Evolutionary conservation across 257 asterid genomes (phyloP), one percentile per base, ranked within the genome.

Genomic region (Salvia hispanica): DNA sequence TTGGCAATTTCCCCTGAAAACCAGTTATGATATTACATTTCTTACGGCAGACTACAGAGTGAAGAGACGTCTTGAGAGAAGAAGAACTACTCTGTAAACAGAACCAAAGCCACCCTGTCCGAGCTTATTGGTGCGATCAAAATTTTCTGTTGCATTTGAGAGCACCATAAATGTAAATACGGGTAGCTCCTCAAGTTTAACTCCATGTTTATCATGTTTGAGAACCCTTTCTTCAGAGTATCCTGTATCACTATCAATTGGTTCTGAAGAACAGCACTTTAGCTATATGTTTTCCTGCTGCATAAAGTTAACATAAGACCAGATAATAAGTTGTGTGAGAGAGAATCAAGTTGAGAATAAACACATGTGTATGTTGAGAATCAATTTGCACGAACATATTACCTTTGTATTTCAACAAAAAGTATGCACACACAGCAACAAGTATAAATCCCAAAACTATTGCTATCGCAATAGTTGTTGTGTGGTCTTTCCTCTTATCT

Each of bases 51-150:
- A 7, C 2, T 14, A n/a, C 9, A 3, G 8, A 34, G 6, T 34
- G 5, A 5, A 34, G 39, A 34, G 1, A 34, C 31, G 13, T 14
- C 55, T 48, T 31, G 11, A 5, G 12, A 28, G 43, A 37, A 12
- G 62, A 46, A 7, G 39, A 34, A 34, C 10, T 76, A 76, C 80
- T 14, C 39, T 76, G 63, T 60, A 72, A 3, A 77, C 77, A 8
- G 67, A 63, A 39, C 81, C 81, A 14, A 77, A 77, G 43, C 81
- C 77, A 12, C 81, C 77, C 65, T 77, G 56, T 43, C 81, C 81
- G 25, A 77, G 69, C 71, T 61, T 67, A 50, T 77, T 57, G 42
- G 0, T 14, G 0, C 11, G 44, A 10, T 43, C 12, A 58, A 77
- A 72, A 1, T 58, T 51, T 3, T 42, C 5, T 10, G 81, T 77